Conservation (phyloP, 2,329 filamentous ascomycete species). For the Escovopsis sp. region DNA sequence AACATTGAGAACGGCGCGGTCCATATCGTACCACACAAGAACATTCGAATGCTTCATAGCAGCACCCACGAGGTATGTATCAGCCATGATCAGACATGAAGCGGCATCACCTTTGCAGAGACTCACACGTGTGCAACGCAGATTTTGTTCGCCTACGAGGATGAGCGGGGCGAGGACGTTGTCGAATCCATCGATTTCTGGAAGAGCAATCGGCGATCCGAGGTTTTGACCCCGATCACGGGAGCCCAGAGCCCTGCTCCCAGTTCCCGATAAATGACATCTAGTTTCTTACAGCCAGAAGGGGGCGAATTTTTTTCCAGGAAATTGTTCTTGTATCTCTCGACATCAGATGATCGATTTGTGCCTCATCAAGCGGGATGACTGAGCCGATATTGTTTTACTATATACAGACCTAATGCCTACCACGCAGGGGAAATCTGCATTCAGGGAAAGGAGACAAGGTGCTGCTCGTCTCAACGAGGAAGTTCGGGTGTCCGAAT, state of each 20-base stretch:
- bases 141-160: slow-evolving; percentile 97
- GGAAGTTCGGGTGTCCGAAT: not conserved
- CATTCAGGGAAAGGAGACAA: slow-evolving; percentile 2
- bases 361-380: slow-evolving; percentile 8
- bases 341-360: slow-evolving; percentile 6
- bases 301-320: slow-evolving; percentile 8
- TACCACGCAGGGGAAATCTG: slow-evolving; percentile 3
- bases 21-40: slow-evolving; percentile 91
- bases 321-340: slow-evolving; percentile 16
- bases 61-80: slow-evolving; percentile 80
- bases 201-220: slow-evolving; percentile 49
- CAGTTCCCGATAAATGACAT: slow-evolving; percentile 6
- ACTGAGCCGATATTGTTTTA: slow-evolving; percentile 10
- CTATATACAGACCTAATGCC: slow-evolving; percentile 5
- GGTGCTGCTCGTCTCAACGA: not conserved
- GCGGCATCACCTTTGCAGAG: not conserved
- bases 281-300: not conserved
- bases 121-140: slow-evolving; percentile 22
- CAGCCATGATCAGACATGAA: not conserved
- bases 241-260: slow-evolving; percentile 1
- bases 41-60: slow-evolving; percentile 93
- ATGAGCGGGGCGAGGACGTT: slow-evolving; percentile 84
- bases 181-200: slow-evolving; percentile 96
- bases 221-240: slow-evolving; percentile 14
- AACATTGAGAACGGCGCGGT: slow-evolving; percentile 91